A percentile compares a stretch with the other conserved stretches of the same genome.
These are phyloP conservation scores for Zasmidium cellare DNA, from an alignment of 2,329 filamentous ascomycete species.

Conservation along the genomic window DNA sequence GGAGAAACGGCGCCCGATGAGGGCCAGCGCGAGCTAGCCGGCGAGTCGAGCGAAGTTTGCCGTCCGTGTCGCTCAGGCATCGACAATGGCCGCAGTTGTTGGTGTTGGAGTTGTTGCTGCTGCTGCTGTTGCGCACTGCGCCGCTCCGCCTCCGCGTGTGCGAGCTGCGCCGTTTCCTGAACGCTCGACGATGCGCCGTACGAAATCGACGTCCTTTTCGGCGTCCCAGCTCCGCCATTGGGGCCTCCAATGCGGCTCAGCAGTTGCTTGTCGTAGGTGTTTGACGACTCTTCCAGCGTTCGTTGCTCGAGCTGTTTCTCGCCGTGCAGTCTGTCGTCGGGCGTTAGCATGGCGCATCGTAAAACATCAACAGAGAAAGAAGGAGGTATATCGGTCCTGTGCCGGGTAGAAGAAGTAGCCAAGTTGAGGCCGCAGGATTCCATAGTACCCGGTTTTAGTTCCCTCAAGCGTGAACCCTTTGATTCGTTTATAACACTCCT, in stretches of 20 bases:
- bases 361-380: conserved; percentile 1
- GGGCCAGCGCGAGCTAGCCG: conserved; percentile 39
- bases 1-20: conserved; percentile 47
- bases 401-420: not conserved
- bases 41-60: conserved; percentile 39
- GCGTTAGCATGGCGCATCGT: conserved; percentile 19
- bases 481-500: conserved; percentile 2
- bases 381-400: not conserved
- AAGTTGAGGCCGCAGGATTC: not conserved
- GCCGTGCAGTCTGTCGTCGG: conserved; percentile 53
- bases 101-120: too few species aligned
- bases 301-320: conserved; percentile 60
- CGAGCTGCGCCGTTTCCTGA: conserved; percentile 34
- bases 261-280: conserved; percentile 63
- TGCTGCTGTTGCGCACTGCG: conserved; percentile 45
- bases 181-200: conserved; percentile 22
- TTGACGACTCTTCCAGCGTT: conserved; percentile 59
- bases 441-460: not conserved
- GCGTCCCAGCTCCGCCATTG: conserved; percentile 52
- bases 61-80: conserved; percentile 44
- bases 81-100: conserved; percentile 42
- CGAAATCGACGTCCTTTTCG: conserved; percentile 44
- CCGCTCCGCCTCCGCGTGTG: conserved; percentile 41
- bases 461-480: not conserved
- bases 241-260: conserved; percentile 62